Evolutionary conservation across 805 yeast genomes (phyloP), one percentile per base, ranked within the genome.

Genomic region (Starmerella sp.): DNA sequence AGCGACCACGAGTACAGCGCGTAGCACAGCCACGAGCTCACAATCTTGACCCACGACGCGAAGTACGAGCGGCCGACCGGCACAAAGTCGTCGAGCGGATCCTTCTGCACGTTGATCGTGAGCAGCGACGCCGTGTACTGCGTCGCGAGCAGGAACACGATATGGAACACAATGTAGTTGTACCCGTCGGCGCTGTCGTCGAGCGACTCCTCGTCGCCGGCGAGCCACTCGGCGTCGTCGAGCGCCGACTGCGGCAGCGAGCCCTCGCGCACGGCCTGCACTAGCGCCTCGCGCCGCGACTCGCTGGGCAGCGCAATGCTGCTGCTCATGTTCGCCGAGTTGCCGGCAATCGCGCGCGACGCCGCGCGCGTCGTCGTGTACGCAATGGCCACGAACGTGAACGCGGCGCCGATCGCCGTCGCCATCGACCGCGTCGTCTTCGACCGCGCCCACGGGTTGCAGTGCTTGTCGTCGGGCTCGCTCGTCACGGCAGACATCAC

Each of bases 11-110:
- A 82, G 65, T 91, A 93, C 50, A 93, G 75, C 6, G 75, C 73
- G 66, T 82, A 93, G 67, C 98, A 95, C 46, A 86, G 79, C 95
- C 97, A 89, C 1, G 97, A 85, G 65, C 95, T 83, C 15, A 85
- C 75, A 55, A 93, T 86, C 70, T 93, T 93, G 49, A 91, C 88
- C 96, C 96, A 89, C 5, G 95, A 81, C 61, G 91, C 84, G 67
- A 91, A 93, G 69, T 91, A 90, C 0, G 98, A 91, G 65, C 98
- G 76, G 0, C 99, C 99, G 8, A 93, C 97, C 0, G 98, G 98
- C 10, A 88, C 82, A 65, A 93, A 93, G 57, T 88, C 93, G 3
- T 95, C 96, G 52, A 80, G 77, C 57, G 83, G 84, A 63, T 84
- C 93, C 56, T 80, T 82, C 51, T 86, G 82, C 36, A 93, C 97